These are phyloP conservation scores for Exophiala calicioides DNA, from an alignment of 2,329 filamentous ascomycete genomes.

Conservation along the genomic window DNA sequence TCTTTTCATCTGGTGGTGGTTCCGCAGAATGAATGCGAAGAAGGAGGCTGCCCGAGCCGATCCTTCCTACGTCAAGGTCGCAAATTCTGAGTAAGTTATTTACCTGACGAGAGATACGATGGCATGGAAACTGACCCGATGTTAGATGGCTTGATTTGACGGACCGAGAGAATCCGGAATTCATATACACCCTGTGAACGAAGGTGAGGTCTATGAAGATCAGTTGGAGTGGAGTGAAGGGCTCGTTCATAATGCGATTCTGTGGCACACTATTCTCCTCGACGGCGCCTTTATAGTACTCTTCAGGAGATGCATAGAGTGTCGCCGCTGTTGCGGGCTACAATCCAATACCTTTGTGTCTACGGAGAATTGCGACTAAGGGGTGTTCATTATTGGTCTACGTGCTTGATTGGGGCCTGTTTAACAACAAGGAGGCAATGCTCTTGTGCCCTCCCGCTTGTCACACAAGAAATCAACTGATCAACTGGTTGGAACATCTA, in stretches of 20 bases:
- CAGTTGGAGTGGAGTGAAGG: too few species aligned
- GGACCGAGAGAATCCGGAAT: slow-evolving; percentile 65
- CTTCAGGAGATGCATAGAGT: background rate
- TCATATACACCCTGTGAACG: slow-evolving; percentile 57
- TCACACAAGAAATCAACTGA: background rate
- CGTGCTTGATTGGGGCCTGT: too few species aligned
- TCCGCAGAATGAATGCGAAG: slow-evolving; percentile 57
- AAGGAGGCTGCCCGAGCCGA: slow-evolving; percentile 55
- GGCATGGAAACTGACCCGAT: background rate
- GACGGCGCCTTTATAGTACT: too few species aligned
- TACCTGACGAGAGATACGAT: background rate
- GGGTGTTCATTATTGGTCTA: background rate
- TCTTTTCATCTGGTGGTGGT: slow-evolving; percentile 64
- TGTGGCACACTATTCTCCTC: too few species aligned
- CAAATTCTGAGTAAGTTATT: slow-evolving; percentile 58
- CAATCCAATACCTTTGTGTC: background rate
- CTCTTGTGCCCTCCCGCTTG: background rate
- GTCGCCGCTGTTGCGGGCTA: background rate
- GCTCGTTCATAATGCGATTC: too few species aligned
- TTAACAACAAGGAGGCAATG: too few species aligned
- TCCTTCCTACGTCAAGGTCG: slow-evolving; percentile 60
- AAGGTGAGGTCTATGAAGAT: too few species aligned
- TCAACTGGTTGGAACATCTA: background rate
- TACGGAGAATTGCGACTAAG: background rate
- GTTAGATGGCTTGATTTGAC: slow-evolving; percentile 58